A percentile compares a stretch with the other conserved stretches of the same genome.
phyloP scores from a whole-genome alignment of 2,329 filamentous ascomycete species.

The Myotisia sp. region DNA sequence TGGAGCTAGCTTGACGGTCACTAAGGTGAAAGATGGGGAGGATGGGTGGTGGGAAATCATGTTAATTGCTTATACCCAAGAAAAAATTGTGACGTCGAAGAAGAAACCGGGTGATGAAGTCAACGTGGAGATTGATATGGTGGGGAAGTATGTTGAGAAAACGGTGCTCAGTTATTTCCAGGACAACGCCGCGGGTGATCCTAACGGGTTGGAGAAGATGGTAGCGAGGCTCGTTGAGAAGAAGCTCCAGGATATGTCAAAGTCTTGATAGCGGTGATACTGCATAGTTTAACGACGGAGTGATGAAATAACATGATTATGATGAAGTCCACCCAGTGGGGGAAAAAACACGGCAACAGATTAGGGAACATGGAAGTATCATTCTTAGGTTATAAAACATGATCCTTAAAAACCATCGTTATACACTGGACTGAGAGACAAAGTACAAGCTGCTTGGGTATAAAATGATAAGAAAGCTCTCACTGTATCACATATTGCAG shows the following conservation, averaged over 20 bases:
- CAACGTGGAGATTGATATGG: conserved; percentile 87
- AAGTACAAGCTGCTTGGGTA: too few relatives aligned
- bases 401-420: too few relatives aligned
- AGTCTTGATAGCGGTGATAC: neutral
- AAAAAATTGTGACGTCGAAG: conserved; percentile 66
- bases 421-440: too few relatives aligned
- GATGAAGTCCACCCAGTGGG: too few relatives aligned
- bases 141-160: conserved; percentile 55
- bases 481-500: too few relatives aligned
- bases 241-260: conserved; percentile 30
- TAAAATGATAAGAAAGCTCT: too few relatives aligned
- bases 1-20: conserved; percentile 86
- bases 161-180: conserved; percentile 66
- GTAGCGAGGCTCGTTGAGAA: conserved; percentile 62
- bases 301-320: neutral
- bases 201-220: conserved; percentile 53
- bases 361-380: too few relatives aligned
- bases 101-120: conserved; percentile 71
- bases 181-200: conserved; percentile 24
- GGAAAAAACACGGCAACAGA: too few relatives aligned
- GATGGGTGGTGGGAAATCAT: conserved; percentile 90
- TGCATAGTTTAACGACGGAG: too few relatives aligned
- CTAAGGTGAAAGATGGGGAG: conserved; percentile 61
- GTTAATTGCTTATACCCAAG: conserved; percentile 93
- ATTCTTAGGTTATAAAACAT: too few relatives aligned